Evolutionary conservation across 345 rosid genomes (phyloP), one percentile per base, ranked within the genome.

Genomic region (Brassica cretica): DNA sequence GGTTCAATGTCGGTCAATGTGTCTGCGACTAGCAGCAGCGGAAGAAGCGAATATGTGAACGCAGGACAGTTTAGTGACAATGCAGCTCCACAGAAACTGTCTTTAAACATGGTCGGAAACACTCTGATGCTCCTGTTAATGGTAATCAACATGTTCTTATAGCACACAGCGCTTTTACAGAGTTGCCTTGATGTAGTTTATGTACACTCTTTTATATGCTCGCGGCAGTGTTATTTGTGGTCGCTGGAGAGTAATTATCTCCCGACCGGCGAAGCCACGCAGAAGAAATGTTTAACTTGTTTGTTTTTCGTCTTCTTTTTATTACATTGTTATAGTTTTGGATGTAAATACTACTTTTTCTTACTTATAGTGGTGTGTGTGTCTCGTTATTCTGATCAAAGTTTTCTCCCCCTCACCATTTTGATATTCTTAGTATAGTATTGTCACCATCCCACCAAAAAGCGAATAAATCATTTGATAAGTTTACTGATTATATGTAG

Each of bases 1-100:
- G 98, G 98, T 80, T 87, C 97, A 1, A 80, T 21, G 81, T 76
- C 96, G 0, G 97, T 92, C 30, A 92, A 90, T 60, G 98, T 94
- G 4, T 89, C 98, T 0, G 89, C 96, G 6, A 70, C 88, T 27
- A 63, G 70, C 27, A 87, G 71, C 73, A 82, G 88, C 0, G 93
- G 92, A 66, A 87, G 78, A 82, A 92, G 86, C 6, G 97, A 92
- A 72, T 87, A 64, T 8, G 91, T 94, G 29, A 88, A 88, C 5
- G 87, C 93, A 0, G 97, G 96, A 63, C 84, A 85, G 81, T 68
- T 88, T 71, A 85, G 82, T 51, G 78, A 83, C 15, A 76, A 64
- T 61, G 76, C 79, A 10, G 88, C 89, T 4, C 74, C 74, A 1
- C 65, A 25, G 71, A 76, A 60, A 56, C 53, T 63, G 6, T 64